phyloP scores from a whole-genome alignment of 2,329 filamentous ascomycete species.

The Delphinella strobiligena region DNA sequence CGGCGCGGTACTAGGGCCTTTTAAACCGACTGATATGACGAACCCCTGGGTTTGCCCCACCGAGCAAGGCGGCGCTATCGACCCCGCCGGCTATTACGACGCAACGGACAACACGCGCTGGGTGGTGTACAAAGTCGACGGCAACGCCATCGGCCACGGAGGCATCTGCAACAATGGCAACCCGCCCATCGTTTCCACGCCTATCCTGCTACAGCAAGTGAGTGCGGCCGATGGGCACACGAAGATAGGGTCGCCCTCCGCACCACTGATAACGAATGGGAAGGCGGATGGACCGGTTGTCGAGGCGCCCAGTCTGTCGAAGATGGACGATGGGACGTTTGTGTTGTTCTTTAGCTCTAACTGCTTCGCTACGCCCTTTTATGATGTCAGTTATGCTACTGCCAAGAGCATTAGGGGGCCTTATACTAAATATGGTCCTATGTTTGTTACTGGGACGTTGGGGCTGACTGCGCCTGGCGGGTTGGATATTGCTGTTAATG shows the following conservation, averaged over 20 bases:
- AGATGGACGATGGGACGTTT: slow-evolving; percentile 12
- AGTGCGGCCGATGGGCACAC: slow-evolving; percentile 13
- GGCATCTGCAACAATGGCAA: slow-evolving; percentile 11
- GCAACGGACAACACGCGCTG: slow-evolving; percentile 10
- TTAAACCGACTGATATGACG: slow-evolving; percentile 12
- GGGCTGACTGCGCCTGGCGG: slow-evolving; percentile 19
- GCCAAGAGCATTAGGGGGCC: slow-evolving; percentile 9
- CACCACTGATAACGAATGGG: slow-evolving; percentile 17
- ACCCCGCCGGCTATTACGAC: slow-evolving; percentile 16
- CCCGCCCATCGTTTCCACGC: slow-evolving; percentile 11
- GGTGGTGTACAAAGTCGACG: slow-evolving; percentile 14
- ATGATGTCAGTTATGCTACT: slow-evolving; percentile 12
- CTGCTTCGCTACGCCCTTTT: slow-evolving; percentile 11
- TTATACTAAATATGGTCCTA: slow-evolving; percentile 14
- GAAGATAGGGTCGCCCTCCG: slow-evolving; percentile 11
- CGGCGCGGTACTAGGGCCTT: slow-evolving; percentile 17
- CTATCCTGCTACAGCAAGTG: slow-evolving; percentile 13
- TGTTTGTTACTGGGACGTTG: slow-evolving; percentile 16
- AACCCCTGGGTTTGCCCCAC: slow-evolving; percentile 17
- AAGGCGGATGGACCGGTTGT: slow-evolving; percentile 19
- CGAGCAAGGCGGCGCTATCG: slow-evolving; percentile 17
- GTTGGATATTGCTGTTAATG: slow-evolving; percentile 19
- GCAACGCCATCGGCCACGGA: slow-evolving; percentile 12
- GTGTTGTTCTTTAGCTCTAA: slow-evolving; percentile 13
- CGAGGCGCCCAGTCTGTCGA: slow-evolving; percentile 19